Conservation (phyloP, 2,329 filamentous ascomycete genomes). For the Epichloe festucae region DNA sequence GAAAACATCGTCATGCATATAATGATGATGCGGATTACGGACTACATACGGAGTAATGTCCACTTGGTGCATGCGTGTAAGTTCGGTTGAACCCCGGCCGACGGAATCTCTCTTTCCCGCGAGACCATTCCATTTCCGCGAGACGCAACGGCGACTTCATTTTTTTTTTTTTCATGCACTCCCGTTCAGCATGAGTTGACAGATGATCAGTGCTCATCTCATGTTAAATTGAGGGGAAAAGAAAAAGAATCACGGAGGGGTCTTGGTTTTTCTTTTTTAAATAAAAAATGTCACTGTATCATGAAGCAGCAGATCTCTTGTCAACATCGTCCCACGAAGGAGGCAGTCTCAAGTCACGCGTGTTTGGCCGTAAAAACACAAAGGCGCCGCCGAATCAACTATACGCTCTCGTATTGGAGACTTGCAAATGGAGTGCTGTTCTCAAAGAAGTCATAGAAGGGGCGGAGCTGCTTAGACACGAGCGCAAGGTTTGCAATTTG, state of each 20-base stretch:
- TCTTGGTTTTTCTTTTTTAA: too few relatives aligned
- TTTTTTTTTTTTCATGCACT: background rate
- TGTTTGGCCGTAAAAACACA: slow-evolving; percentile 61
- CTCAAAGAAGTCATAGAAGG: slow-evolving; percentile 83
- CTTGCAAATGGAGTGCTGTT: slow-evolving; percentile 79
- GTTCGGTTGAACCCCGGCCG: slow-evolving; percentile 9
- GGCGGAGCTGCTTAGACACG: slow-evolving; percentile 60
- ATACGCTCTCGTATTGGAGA: slow-evolving; percentile 76
- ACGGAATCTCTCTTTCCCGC: background rate
- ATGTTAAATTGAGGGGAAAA: background rate
- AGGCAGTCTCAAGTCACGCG: slow-evolving; percentile 77
- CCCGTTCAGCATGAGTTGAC: background rate
- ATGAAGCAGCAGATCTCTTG: slow-evolving; percentile 73
- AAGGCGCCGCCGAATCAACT: slow-evolving; percentile 72
- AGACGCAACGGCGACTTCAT: too few relatives aligned
- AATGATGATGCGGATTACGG: too few relatives aligned
- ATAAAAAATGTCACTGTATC: slow-evolving; percentile 74
- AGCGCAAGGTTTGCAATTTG: slow-evolving; percentile 59
- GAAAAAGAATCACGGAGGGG: background rate
- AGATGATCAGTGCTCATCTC: background rate
- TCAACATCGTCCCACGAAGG: slow-evolving; percentile 37
- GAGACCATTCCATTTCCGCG: background rate
- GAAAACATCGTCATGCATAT: too few relatives aligned
- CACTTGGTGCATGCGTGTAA: background rate
- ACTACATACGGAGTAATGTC: background rate